Percentiles rank a stretch among this genome's conserved stretches.
Conservation (phyloP, 2,329 filamentous ascomycete species). For the Trichoderma atrobrunneum region DNA sequence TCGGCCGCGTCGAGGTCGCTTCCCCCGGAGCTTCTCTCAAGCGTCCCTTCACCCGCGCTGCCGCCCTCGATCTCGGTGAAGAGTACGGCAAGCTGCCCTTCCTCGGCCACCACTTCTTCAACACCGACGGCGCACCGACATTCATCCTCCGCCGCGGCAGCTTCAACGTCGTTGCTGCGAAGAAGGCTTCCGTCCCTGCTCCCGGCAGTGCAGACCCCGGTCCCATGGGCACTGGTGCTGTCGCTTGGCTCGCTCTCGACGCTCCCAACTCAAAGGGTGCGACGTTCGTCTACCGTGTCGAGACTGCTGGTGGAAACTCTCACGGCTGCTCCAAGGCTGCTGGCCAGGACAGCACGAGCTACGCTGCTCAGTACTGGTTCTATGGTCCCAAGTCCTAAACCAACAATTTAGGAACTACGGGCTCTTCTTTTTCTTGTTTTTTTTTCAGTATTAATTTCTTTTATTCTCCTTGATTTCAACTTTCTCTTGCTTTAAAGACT, state of each 20-base stretch:
- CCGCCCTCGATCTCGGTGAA: constrained; percentile 37
- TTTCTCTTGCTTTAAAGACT: background rate
- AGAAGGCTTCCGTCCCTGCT: constrained; percentile 49
- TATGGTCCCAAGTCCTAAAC: constrained; percentile 36
- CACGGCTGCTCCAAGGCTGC: constrained; percentile 41
- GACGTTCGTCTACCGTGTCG: constrained; percentile 51
- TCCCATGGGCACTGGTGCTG: constrained; percentile 48
- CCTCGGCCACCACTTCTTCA: constrained; percentile 68
- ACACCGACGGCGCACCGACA: constrained; percentile 49
- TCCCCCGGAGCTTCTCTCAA: constrained; percentile 43
- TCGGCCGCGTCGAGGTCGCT: constrained; percentile 30
- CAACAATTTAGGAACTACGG: background rate
- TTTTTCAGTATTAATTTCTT: background rate
- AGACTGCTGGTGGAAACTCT: constrained; percentile 50
- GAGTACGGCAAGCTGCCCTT: constrained; percentile 39
- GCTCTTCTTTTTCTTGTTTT: background rate
- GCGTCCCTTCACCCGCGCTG: constrained; percentile 44
- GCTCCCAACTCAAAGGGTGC: constrained; percentile 39
- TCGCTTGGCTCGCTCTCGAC: constrained; percentile 53
- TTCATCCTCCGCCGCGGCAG: constrained; percentile 52
- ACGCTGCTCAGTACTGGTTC: constrained; percentile 59
- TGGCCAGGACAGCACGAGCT: constrained; percentile 51
- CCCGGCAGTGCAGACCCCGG: constrained; percentile 49
- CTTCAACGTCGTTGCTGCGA: constrained; percentile 45
- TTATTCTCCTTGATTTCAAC: background rate